phyloP scores from a whole-genome alignment of 1,139 yeast genomes.

The Petasospora fabianii region DNA sequence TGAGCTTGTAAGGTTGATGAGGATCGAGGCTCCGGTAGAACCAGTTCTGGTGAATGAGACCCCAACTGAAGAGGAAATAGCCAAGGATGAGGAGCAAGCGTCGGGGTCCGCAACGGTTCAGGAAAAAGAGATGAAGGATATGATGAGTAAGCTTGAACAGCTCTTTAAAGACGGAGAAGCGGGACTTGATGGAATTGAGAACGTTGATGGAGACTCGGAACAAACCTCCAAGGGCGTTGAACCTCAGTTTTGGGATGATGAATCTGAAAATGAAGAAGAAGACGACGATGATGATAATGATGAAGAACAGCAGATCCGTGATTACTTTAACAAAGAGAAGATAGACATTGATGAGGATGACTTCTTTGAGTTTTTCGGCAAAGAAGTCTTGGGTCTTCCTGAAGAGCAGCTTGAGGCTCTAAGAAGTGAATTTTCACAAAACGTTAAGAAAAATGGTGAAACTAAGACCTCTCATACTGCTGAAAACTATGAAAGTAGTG shows the following conservation, averaged over 20 bases:
- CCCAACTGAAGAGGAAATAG: conserved; percentile 24
- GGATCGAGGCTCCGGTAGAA: conserved; percentile 15
- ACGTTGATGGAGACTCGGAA: conserved; percentile 15
- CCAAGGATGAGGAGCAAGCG: too few relatives aligned
- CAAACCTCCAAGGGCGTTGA: too few relatives aligned
- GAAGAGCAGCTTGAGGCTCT: conserved; percentile 45
- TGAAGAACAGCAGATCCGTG: conserved; percentile 16
- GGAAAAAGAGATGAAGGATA: too few relatives aligned
- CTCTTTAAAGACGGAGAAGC: conserved; percentile 30
- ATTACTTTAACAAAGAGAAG: conserved; percentile 29
- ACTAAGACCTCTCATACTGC: conserved; percentile 20
- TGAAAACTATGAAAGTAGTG: conserved; percentile 22
- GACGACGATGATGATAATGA: conserved; percentile 21
- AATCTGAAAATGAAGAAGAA: conserved; percentile 21
- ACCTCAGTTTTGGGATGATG: too few relatives aligned
- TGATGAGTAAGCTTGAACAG: conserved; percentile 24
- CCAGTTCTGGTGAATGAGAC: conserved; percentile 13
- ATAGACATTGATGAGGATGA: conserved; percentile 57
- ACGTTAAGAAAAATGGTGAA: conserved; percentile 27
- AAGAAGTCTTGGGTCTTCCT: too few relatives aligned
- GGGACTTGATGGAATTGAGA: conserved; percentile 29
- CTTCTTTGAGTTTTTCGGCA: conserved; percentile 56
- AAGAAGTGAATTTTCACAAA: conserved; percentile 38
- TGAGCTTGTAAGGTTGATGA: conserved; percentile 16
- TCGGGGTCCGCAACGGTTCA: too few relatives aligned